Evolutionary conservation across 2,329 filamentous ascomycete genomes (phyloP), one percentile per base, ranked within the genome.

Genomic region (Simplicillium sp.): DNA sequence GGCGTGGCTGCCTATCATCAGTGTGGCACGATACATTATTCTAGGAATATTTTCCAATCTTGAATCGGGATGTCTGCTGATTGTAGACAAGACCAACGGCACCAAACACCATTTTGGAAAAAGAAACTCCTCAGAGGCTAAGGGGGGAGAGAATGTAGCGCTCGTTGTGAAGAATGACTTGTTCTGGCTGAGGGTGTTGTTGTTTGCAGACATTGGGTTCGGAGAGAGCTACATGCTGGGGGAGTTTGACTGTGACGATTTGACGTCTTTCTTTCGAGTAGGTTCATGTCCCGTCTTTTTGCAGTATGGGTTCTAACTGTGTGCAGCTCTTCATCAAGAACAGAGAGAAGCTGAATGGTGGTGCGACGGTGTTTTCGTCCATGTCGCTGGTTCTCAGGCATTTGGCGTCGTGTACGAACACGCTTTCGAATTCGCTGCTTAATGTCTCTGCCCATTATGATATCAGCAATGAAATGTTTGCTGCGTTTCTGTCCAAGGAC

Each of bases 151-250:
- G 9, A 25, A 9, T 25, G 20, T 25, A 25, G 20, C 5, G 20
- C 60, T 86, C 29, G 65, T 70, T 7, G 71, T 86, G 11, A 72
- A 75, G 53, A 73, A 75, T 50, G 80, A 84, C 47, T 67, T 75
- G 29, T 85, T 86, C 54, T 87, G 81, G 81, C 70, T 84, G 50
- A 71, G 82, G 31, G 59, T 84, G 38, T 67, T 81, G 34, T 60
- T 87, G 18, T 84, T 84, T 52, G 79, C 76, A 31, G 82, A 87
- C 56, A 85, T 87, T 80, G 82, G 82, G 3, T 84, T 87, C 47
- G 76, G 80, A 11, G 78, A 84, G 56, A 75, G 79, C 29, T 86
- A 83, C 54, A 86, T 87, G 80, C 66, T 86, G 11, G 77, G 77
- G 34, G 82, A 87, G 55, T 68, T 85, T 20, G 73, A 77, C 37